Percentiles rank a stretch among this genome's conserved stretches.
phyloP scores from a whole-genome alignment of 805 yeast genomes.

The Metschnikowia kofuensis region DNA sequence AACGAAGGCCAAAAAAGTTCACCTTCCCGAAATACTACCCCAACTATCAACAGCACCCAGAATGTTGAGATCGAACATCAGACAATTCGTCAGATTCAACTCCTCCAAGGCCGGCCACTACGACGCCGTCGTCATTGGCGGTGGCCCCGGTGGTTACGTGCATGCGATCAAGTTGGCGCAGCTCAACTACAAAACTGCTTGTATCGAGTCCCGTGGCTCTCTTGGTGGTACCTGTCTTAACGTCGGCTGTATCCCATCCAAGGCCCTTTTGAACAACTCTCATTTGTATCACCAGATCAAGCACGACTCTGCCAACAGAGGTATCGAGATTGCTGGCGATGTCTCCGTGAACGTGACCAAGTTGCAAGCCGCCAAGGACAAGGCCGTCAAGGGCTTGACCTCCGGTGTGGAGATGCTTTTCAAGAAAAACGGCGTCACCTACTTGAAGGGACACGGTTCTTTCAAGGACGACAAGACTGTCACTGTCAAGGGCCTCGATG shows the following conservation, averaged over 20 bases:
- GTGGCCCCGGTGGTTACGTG: slow-evolving; percentile 99
- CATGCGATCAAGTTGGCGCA: slow-evolving; percentile 99
- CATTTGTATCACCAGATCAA: slow-evolving; percentile 86
- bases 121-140: slow-evolving; percentile 94
- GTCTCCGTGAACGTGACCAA: slow-evolving; percentile 71
- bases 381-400: slow-evolving; percentile 84
- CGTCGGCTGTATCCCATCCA: slow-evolving; percentile 99
- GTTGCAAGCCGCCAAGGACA: slow-evolving; percentile 90
- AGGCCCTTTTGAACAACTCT: slow-evolving; percentile 91
- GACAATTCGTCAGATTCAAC: slow-evolving; percentile 39
- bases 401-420: slow-evolving; percentile 92
- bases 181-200: slow-evolving; percentile 89
- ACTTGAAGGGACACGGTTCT: slow-evolving; percentile 90
- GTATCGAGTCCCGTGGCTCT: slow-evolving; percentile 94
- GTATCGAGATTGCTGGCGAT: slow-evolving; percentile 77
- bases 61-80: slow-evolving; percentile 23
- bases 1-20: slow-evolving; percentile 2
- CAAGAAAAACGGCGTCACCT: slow-evolving; percentile 92
- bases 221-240: slow-evolving; percentile 98
- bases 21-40: neutral
- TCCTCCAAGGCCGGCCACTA: slow-evolving; percentile 55
- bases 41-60: neutral
- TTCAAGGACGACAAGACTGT: slow-evolving; percentile 78
- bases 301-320: slow-evolving; percentile 82
- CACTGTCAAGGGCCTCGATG: slow-evolving; percentile 83